phyloP scores from a whole-genome alignment of 176 grass and related monocot genomes.

The Bromus sterilis region DNA sequence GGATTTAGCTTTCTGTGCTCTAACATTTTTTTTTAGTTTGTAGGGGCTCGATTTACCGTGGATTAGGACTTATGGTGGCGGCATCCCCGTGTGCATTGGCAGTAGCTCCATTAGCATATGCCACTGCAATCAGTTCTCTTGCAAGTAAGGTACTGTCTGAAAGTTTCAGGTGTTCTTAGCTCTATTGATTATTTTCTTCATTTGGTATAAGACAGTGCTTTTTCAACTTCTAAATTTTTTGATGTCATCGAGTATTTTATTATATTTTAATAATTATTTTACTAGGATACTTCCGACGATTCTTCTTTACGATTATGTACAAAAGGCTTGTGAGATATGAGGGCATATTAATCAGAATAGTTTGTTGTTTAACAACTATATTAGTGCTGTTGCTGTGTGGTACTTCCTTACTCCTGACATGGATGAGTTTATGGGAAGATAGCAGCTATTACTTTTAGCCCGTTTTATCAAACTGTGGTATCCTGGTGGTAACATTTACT shows the following conservation, averaged over 20 bases:
- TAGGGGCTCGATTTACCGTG: constrained; percentile 95
- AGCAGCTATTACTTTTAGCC: neutral
- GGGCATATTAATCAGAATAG: neutral
- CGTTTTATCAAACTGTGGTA: neutral
- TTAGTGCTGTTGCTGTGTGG: neutral
- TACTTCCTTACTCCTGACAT: neutral
- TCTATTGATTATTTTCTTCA: neutral
- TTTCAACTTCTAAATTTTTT: neutral
- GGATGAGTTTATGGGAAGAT: neutral
- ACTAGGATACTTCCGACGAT: too few relatives aligned
- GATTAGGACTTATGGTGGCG: constrained; percentile 94
- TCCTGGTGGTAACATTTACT: neutral
- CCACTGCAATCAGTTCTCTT: constrained; percentile 92
- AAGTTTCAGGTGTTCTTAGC: neutral
- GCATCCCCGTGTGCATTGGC: constrained; percentile 96
- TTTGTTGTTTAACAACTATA: too few relatives aligned
- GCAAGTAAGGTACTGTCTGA: constrained; percentile 75
- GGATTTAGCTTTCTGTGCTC: neutral
- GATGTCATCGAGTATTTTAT: constrained; percentile 5
- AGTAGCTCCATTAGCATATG: constrained; percentile 93
- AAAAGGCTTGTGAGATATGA: neutral
- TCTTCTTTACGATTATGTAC: neutral
- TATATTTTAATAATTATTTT: too few relatives aligned
- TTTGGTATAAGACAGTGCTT: neutral
- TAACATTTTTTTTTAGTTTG: constrained; percentile 69